phyloP scores from a whole-genome alignment of 192 early-diverging fungal species.

The Gaertneriomyces sp. region DNA sequence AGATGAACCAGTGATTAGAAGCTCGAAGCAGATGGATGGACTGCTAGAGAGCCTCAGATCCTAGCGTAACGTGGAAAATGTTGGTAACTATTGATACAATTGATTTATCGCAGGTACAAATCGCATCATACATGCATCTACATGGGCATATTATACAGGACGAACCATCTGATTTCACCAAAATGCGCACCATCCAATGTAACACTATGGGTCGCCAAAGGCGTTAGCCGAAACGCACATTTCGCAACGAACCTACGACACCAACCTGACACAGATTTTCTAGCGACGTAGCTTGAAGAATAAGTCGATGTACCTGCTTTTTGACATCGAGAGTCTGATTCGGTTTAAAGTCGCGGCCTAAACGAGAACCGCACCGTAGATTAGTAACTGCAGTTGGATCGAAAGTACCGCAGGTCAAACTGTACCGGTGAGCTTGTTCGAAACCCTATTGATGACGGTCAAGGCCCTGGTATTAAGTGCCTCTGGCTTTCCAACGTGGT shows the following conservation, averaged over 20 bases:
- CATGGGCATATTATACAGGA: too few relatives aligned
- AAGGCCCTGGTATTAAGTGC: conserved; percentile 74
- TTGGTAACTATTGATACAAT: too few relatives aligned
- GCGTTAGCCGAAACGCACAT: conserved; percentile 59
- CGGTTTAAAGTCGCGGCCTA: conserved; percentile 84
- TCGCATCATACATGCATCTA: too few relatives aligned
- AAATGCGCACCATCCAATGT: conserved; percentile 45
- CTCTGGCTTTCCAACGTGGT: conserved; percentile 52
- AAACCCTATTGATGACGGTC: conserved; percentile 81
- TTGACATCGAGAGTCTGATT: conserved; percentile 72
- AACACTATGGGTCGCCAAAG: conserved; percentile 25
- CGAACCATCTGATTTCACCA: conserved; percentile 39
- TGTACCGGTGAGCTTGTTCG: conserved; percentile 83
- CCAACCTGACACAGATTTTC: conserved; percentile 83
- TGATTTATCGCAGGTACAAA: too few relatives aligned
- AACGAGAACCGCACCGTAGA: background rate
- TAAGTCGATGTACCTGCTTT: conserved; percentile 83
- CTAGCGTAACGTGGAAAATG: too few relatives aligned
- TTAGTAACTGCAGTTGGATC: background rate
- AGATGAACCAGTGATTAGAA: too few relatives aligned
- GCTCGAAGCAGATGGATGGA: too few relatives aligned
- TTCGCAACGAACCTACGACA: background rate
- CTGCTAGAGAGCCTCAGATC: too few relatives aligned
- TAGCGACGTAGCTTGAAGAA: conserved; percentile 80
- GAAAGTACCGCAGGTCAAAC: background rate